phyloP scores from a whole-genome alignment of 2,329 filamentous ascomycete genomes.

The Phialocephala sp. region DNA sequence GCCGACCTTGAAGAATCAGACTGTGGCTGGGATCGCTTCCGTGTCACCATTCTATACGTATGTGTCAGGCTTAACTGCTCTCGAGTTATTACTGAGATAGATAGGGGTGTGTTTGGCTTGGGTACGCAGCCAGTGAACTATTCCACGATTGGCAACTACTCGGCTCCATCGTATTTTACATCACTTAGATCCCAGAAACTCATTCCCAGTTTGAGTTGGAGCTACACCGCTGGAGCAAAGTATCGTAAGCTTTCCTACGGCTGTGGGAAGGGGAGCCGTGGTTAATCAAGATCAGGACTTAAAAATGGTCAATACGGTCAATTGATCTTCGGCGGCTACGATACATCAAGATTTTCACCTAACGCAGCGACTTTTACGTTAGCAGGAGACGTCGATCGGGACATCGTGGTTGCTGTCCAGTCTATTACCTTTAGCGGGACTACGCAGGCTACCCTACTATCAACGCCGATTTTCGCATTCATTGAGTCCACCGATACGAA shows the following conservation, averaged over 20 bases:
- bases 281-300: slow-evolving; percentile 13
- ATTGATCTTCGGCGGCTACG: slow-evolving; percentile 49
- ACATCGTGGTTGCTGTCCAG: slow-evolving; percentile 48
- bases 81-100: background rate
- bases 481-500: slow-evolving; percentile 47
- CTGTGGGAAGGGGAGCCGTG: background rate
- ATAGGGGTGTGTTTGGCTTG: slow-evolving; percentile 47
- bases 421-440: slow-evolving; percentile 47
- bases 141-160: slow-evolving; percentile 45
- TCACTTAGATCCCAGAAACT: slow-evolving; percentile 44
- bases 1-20: slow-evolving; percentile 31
- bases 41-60: slow-evolving; percentile 47
- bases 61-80: slow-evolving; percentile 11
- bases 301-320: slow-evolving; percentile 45
- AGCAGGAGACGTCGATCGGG: slow-evolving; percentile 46
- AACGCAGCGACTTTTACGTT: slow-evolving; percentile 47
- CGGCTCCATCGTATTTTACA: slow-evolving; percentile 45
- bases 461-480: slow-evolving; percentile 40
- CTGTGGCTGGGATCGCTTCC: slow-evolving; percentile 29
- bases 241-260: slow-evolving; percentile 51
- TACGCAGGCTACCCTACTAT: slow-evolving; percentile 41
- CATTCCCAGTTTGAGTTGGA: slow-evolving; percentile 50
- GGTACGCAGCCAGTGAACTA: slow-evolving; percentile 48
- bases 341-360: slow-evolving; percentile 46
- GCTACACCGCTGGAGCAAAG: slow-evolving; percentile 72